phyloP scores from a whole-genome alignment of 495 filamentous ascomycete species.

The Podospora conica region DNA sequence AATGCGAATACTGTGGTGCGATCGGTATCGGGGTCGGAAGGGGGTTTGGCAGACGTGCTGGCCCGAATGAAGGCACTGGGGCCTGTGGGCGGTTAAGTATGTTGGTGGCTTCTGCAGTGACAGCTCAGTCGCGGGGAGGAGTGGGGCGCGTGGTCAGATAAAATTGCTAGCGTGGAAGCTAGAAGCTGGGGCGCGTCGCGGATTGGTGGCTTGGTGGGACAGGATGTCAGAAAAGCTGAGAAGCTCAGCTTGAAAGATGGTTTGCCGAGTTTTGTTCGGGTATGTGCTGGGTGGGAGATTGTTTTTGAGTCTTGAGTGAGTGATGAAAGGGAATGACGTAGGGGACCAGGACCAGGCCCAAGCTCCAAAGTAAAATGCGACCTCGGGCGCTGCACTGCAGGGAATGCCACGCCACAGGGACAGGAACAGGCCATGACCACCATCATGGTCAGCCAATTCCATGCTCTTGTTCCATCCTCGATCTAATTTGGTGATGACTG shows the following conservation, averaged over 20 bases:
- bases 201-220: background rate
- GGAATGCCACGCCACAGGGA: background rate
- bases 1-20: background rate
- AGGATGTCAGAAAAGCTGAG: background rate
- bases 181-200: background rate
- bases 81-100: background rate
- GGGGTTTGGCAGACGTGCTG: background rate
- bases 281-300: background rate
- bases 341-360: background rate
- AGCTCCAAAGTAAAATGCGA: too few species aligned
- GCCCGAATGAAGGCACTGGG: background rate
- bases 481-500: background rate
- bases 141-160: background rate
- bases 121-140: background rate
- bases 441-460: background rate
- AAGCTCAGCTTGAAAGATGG: background rate
- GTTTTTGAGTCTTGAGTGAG: background rate
- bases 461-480: background rate
- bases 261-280: background rate
- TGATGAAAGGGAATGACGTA: background rate
- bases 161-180: background rate
- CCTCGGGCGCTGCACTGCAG: background rate
- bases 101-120: background rate
- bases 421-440: background rate
- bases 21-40: background rate